Evolutionary conservation across 345 rosid genomes (phyloP), one percentile per base, ranked within the genome.

Genomic region (Syzygium oleosum): DNA sequence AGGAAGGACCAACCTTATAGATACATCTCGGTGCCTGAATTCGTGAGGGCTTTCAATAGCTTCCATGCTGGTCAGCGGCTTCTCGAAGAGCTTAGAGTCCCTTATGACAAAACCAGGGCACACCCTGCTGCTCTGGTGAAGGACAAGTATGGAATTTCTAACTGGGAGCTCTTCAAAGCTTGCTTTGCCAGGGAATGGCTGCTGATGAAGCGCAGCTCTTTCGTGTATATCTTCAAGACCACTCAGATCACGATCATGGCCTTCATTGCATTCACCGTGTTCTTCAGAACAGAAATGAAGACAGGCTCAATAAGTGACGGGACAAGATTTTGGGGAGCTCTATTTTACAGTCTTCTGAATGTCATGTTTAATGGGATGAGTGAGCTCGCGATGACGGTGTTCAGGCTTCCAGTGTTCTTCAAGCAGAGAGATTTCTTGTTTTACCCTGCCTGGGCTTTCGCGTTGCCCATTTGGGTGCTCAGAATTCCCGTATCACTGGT

Each of bases 351-450:
- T 85, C 85, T 92, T 7, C 91, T 91, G 61, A 92, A 89, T 86
- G 55, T 95, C 85, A 87, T 93, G 87, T 93, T 95, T 84, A 92
- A 92, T 8, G 96, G 96, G 12, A 89, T 91, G 90, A 88, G 91
- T 12, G 96, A 94, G 91, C 89, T 95, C 4, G 92, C 98, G 2
- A 92, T 95, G 95, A 93, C 97, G 29, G 92, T 95, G n/a, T 91
- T 89, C 84, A 92, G 93, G 92, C 97, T 95, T 90, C 97, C 96
- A 11, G 96, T 95, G 63, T 94, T 95, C 91, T 95, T 91, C 90
- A 95, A 95, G 91, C 98, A 95, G 91, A 93, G 98, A 12, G 93
- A 91, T 56, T 88, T 91, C 88, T 83, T 91, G 51, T 95, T 94
- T 88, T 95, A 90, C 86, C 98, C 98, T 4, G 89, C 97, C 1